Evolutionary conservation across 208 protist species (phyloP).

Genomic region (Leishmania aethiopica): DNA sequence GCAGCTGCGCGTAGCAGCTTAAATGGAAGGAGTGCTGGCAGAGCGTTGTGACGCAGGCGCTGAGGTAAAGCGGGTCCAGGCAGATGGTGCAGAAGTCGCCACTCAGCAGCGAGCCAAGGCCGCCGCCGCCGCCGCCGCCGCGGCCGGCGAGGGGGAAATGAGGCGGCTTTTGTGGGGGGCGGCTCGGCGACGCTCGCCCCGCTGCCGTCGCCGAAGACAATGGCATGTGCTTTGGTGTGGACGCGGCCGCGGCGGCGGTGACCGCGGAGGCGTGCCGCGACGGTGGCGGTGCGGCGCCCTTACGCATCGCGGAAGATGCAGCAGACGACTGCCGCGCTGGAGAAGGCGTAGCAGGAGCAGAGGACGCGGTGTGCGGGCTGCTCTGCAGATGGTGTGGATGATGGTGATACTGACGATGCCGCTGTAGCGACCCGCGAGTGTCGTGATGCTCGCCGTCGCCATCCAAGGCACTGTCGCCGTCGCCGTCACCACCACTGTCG

Average conservation of each 20-base stretch:
- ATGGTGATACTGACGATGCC: neutral
- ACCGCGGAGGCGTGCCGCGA: neutral
- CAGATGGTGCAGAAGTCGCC: constrained; percentile 73
- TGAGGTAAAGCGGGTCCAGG: constrained; percentile 46
- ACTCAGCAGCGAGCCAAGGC: constrained; percentile 1
- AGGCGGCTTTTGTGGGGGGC: neutral
- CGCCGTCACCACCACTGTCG: neutral
- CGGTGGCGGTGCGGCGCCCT: constrained; percentile 10
- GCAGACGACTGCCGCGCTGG: neutral
- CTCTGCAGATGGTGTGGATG: neutral
- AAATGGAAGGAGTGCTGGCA: constrained; percentile 82
- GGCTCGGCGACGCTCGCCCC: neutral
- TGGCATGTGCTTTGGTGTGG: neutral
- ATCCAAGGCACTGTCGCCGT: neutral
- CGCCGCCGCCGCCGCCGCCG: neutral
- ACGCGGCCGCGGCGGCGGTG: neutral
- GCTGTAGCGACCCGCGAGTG: neutral
- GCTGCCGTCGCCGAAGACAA: neutral
- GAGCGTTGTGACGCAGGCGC: constrained; percentile 61
- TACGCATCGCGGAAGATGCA: neutral
- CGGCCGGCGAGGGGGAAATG: neutral
- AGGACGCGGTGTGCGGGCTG: neutral
- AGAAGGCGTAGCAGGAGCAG: neutral
- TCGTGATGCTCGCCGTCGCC: neutral
- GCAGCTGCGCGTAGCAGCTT: constrained; percentile 61